Evolutionary conservation across 2,329 filamentous ascomycete species (phyloP).

Genomic region (Penicillium olsonii): DNA sequence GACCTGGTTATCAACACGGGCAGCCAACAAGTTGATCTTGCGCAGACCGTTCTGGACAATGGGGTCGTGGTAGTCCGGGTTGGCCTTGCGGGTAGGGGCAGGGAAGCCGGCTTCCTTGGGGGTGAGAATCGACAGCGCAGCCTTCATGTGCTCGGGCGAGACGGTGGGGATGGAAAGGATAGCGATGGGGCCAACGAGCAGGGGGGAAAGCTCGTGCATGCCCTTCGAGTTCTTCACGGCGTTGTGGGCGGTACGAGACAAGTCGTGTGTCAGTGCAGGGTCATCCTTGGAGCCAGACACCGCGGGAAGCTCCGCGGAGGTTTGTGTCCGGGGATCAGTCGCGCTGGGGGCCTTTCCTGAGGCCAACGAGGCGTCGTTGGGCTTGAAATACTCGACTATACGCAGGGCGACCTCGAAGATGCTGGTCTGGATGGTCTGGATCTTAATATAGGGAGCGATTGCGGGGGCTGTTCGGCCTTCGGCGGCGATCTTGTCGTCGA

Average conservation of each 20-base stretch:
- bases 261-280: conserved; percentile 56
- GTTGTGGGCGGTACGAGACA: conserved; percentile 58
- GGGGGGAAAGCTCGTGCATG: conserved; percentile 66
- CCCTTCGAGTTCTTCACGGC: conserved; percentile 53
- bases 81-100: conserved; percentile 72
- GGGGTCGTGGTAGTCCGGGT: conserved; percentile 78
- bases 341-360: conserved; percentile 24
- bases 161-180: conserved; percentile 78
- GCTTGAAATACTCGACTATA: conserved; percentile 80
- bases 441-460: conserved; percentile 64
- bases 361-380: conserved; percentile 39
- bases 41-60: conserved; percentile 77
- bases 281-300: conserved; percentile 37
- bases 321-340: conserved; percentile 33
- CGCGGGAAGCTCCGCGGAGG: conserved; percentile 30
- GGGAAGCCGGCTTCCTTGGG: conserved; percentile 74
- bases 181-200: conserved; percentile 80
- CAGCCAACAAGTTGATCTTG: conserved; percentile 84
- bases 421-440: conserved; percentile 84
- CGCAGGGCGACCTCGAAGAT: conserved; percentile 85
- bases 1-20: conserved; percentile 79
- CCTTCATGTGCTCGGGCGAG: conserved; percentile 79
- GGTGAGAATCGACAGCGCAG: conserved; percentile 74
- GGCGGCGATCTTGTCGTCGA: conserved; percentile 68
- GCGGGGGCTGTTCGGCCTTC: conserved; percentile 44